These are phyloP conservation scores for Myriosclerotinia scirpicola DNA, from an alignment of 2,329 filamentous ascomycete genomes.

Conservation along the genomic window DNA sequence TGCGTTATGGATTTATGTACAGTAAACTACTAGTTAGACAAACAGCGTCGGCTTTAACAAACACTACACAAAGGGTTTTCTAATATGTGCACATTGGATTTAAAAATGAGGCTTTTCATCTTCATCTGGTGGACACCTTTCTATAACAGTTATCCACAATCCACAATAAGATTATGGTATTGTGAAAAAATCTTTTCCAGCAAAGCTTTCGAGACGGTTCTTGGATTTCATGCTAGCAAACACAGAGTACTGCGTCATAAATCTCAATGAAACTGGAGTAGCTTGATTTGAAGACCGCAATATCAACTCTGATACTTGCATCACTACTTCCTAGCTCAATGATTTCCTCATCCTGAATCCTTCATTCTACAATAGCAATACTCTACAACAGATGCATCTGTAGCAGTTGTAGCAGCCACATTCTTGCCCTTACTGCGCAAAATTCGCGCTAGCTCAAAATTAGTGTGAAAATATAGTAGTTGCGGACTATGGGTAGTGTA, in stretches of 20 bases:
- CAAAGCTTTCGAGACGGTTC: not conserved
- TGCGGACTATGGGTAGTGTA: constrained; percentile 35
- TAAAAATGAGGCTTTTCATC: not conserved
- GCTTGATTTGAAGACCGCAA: not conserved
- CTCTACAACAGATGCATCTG: constrained; percentile 34
- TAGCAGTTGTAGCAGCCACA: constrained; percentile 42
- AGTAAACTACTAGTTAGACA: not conserved
- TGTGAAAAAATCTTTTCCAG: not conserved
- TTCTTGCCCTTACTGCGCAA: constrained; percentile 38
- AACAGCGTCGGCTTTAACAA: not conserved
- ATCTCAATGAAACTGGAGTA: not conserved
- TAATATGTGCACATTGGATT: not conserved
- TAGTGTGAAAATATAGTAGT: constrained; percentile 40
- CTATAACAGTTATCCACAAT: too few species aligned
- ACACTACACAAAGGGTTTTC: not conserved
- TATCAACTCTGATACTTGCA: too few species aligned
- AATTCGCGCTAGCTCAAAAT: constrained; percentile 23
- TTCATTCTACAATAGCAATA: not conserved
- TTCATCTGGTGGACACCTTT: not conserved
- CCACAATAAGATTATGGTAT: too few species aligned
- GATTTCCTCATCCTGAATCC: not conserved
- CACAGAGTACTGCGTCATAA: not conserved
- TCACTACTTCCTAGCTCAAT: not conserved
- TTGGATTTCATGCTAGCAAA: not conserved
- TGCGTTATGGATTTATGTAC: too few species aligned